Conservation (phyloP, 768 basidiomycete species). For the Suillus cothurnatus region DNA sequence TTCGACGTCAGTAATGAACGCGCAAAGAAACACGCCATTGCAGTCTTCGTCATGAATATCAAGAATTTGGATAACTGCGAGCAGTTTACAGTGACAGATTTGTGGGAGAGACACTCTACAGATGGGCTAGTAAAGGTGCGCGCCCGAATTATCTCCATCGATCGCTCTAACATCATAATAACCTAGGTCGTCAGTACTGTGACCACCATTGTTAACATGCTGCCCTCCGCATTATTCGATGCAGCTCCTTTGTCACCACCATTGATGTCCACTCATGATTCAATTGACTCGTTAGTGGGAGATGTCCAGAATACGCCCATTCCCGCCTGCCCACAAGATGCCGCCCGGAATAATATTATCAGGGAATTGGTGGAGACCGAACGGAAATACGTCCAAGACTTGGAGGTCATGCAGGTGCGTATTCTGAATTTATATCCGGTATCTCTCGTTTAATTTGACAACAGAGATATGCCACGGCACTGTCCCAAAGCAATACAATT, state of each 20-base stretch:
- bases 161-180: constrained; percentile 4
- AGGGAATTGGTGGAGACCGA: constrained; percentile 94
- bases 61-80: constrained; percentile 70
- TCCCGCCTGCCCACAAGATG: constrained; percentile 59
- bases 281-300: constrained; percentile 56
- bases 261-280: constrained; percentile 55
- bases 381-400: constrained; percentile 93
- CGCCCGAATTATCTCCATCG: constrained; percentile 12
- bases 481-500: constrained; percentile 81
- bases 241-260: constrained; percentile 61
- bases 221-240: constrained; percentile 72
- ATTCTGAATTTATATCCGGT: constrained; percentile 8
- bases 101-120: constrained; percentile 88
- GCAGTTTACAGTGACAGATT: constrained; percentile 88
- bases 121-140: constrained; percentile 94
- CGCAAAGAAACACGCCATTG: constrained; percentile 87
- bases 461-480: constrained; percentile 86
- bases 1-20: constrained; percentile 77
- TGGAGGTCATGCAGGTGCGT: constrained; percentile 93
- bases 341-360: constrained; percentile 75
- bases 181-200: constrained; percentile 87
- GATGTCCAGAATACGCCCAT: constrained; percentile 43
- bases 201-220: constrained; percentile 75
- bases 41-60: constrained; percentile 89
- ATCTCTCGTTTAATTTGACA: constrained; percentile 17